Evolutionary conservation across 2,329 filamentous ascomycete genomes (phyloP).

Genomic region (Microdochium nivale): DNA sequence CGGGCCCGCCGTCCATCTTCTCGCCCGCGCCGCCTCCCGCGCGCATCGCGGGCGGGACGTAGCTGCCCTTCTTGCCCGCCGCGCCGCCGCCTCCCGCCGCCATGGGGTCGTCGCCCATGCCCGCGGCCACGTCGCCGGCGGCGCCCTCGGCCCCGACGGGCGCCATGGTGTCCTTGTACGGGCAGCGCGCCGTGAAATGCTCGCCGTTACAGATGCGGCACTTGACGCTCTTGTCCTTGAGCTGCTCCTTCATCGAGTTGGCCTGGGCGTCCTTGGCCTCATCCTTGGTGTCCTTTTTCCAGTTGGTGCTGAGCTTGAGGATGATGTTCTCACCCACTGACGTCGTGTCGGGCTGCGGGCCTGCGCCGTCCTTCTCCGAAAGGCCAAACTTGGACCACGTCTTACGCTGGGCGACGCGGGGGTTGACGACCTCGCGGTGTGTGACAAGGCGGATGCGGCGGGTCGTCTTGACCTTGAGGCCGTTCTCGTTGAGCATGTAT

Average conservation of each 20-base stretch:
- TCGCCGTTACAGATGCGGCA: slow-evolving; percentile 98
- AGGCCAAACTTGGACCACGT: slow-evolving; percentile 88
- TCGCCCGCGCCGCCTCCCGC: slow-evolving; percentile 59
- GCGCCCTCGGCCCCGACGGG: slow-evolving; percentile 57
- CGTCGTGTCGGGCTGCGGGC: slow-evolving; percentile 83
- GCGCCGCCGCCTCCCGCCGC: slow-evolving; percentile 43
- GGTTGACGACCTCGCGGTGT: slow-evolving; percentile 90
- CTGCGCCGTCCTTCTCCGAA: slow-evolving; percentile 74
- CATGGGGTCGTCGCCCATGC: slow-evolving; percentile 40
- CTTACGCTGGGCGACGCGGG: slow-evolving; percentile 90
- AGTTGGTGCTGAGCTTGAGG: slow-evolving; percentile 88
- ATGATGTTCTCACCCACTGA: slow-evolving; percentile 96
- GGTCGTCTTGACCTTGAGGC: slow-evolving; percentile 95
- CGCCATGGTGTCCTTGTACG: slow-evolving; percentile 99
- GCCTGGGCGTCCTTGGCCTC: slow-evolving; percentile 68
- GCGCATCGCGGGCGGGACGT: slow-evolving; percentile 89
- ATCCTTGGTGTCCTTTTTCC: slow-evolving; percentile 82
- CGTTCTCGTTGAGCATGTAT: slow-evolving; percentile 83
- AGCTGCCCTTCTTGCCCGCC: slow-evolving; percentile 67
- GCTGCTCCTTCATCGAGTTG: slow-evolving; percentile 67
- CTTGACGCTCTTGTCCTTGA: slow-evolving; percentile 99
- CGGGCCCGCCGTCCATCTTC: slow-evolving; percentile 57
- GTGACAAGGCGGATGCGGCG: slow-evolving; percentile 89
- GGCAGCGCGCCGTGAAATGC: slow-evolving; percentile 98
- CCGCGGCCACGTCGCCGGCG: slow-evolving; percentile 47